Evolutionary conservation across 441 rosid species (phyloP).

Genomic region (Pelargonium cotyledonis): DNA sequence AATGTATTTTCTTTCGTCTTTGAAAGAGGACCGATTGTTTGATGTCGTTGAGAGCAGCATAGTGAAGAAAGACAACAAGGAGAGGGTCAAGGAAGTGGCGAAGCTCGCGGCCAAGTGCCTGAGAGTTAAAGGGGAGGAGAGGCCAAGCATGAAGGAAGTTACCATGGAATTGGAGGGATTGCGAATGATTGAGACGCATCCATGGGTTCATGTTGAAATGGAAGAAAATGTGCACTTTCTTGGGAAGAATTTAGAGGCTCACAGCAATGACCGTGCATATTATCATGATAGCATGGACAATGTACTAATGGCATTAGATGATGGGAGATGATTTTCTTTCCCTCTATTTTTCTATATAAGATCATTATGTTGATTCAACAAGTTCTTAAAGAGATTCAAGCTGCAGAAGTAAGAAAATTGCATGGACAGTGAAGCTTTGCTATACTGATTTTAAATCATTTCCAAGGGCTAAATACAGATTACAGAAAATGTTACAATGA

Average conservation of each 20-base stretch:
- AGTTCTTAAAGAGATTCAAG: too few species aligned
- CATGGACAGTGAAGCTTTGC: too few species aligned
- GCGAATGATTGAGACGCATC: conserved; percentile 7
- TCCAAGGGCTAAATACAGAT: too few species aligned
- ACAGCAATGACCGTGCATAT: not conserved
- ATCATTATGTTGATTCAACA: too few species aligned
- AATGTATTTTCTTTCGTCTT: conserved; percentile 4
- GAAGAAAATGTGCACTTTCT: conserved; percentile 12
- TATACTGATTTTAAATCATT: too few species aligned
- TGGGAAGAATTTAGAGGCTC: not conserved
- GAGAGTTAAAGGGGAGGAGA: conserved; percentile 13
- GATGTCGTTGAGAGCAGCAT: conserved; percentile 12
- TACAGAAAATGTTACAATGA: not conserved
- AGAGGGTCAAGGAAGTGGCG: not conserved
- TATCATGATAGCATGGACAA: not conserved
- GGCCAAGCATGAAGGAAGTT: conserved; percentile 19
- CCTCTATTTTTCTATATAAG: not conserved
- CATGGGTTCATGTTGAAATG: conserved; percentile 10
- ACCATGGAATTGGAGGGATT: conserved; percentile 18
- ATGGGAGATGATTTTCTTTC: not conserved
- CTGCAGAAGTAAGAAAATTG: too few species aligned
- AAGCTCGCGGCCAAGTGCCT: conserved; percentile 12
- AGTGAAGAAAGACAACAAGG: not conserved
- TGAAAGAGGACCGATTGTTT: not conserved
- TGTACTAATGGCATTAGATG: not conserved